Evolutionary conservation across 1,284 basidiomycete species (phyloP).

Genomic region (Ganoderma lucidum): DNA sequence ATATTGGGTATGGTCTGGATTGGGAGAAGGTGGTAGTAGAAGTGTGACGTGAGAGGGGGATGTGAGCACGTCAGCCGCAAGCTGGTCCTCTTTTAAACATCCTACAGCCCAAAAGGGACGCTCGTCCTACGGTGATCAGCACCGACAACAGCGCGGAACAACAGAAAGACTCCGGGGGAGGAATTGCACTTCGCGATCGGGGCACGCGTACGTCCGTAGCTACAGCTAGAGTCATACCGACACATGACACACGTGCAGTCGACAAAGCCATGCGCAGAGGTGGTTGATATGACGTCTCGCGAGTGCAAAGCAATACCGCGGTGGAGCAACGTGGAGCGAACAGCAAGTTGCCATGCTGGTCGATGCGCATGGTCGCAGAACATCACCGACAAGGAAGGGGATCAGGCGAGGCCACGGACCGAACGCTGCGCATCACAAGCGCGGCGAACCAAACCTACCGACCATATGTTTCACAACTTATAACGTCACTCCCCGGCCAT

Average conservation of each 20-base stretch:
- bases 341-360: not conserved
- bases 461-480: not conserved
- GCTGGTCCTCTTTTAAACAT: slow-evolving; percentile 10
- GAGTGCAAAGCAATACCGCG: not conserved
- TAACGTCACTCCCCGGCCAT: not conserved
- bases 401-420: not conserved
- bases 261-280: not conserved
- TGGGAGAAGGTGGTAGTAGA: not conserved
- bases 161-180: not conserved
- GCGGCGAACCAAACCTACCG: not conserved
- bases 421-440: not conserved
- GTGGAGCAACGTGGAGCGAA: not conserved
- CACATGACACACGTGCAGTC: not conserved
- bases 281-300: not conserved
- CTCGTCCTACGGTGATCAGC: not conserved
- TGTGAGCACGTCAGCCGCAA: slow-evolving; percentile 1
- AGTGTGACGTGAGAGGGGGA: no score
- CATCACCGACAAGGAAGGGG: not conserved
- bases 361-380: slow-evolving; percentile 6
- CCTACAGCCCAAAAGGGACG: not conserved
- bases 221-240: not conserved
- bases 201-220: slow-evolving; percentile 3
- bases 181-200: not conserved
- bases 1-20: slow-evolving; percentile 5
- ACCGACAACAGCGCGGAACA: not conserved